These are phyloP conservation scores for Craterostigma plantagineum DNA, from an alignment of 257 asterid species.

Conservation along the genomic window DNA sequence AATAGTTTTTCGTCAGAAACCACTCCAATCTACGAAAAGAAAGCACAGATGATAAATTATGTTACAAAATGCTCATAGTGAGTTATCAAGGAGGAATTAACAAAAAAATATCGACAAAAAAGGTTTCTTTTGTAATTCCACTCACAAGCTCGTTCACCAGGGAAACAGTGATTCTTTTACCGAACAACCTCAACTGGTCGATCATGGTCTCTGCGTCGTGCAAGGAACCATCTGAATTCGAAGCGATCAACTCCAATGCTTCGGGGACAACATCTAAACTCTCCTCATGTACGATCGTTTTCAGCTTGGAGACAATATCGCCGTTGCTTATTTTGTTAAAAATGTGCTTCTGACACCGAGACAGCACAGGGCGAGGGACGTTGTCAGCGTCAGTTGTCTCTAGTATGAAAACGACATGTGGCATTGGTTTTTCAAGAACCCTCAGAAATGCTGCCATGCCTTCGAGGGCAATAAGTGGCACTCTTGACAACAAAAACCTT, in stretches of 20 bases:
- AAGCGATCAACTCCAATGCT: constrained; percentile 74
- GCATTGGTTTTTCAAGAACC: constrained; percentile 63
- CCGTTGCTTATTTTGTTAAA: constrained; percentile 61
- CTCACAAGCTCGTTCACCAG: constrained; percentile 95
- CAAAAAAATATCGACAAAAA: background rate
- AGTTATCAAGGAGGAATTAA: background rate
- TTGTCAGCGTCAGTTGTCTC: constrained; percentile 65
- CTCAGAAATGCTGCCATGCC: constrained; percentile 74
- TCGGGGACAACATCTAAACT: constrained; percentile 59
- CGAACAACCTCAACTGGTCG: constrained; percentile 89
- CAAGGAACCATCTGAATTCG: constrained; percentile 87
- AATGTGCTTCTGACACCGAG: constrained; percentile 80
- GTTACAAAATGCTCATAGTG: background rate
- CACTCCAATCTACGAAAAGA: constrained; percentile 62
- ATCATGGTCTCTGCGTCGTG: constrained; percentile 92
- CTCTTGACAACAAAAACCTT: constrained; percentile 63
- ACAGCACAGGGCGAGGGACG: constrained; percentile 59
- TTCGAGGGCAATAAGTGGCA: constrained; percentile 79
- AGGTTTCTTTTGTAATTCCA: background rate
- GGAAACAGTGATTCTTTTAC: constrained; percentile 66
- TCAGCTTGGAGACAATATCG: constrained; percentile 54
- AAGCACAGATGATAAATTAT: background rate
- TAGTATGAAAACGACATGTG: constrained; percentile 50
- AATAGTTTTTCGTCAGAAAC: constrained; percentile 87
- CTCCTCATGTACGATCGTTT: constrained; percentile 52